These are phyloP conservation scores for Mycena capillaripes DNA, from an alignment of 768 basidiomycete genomes.

Conservation along the genomic window DNA sequence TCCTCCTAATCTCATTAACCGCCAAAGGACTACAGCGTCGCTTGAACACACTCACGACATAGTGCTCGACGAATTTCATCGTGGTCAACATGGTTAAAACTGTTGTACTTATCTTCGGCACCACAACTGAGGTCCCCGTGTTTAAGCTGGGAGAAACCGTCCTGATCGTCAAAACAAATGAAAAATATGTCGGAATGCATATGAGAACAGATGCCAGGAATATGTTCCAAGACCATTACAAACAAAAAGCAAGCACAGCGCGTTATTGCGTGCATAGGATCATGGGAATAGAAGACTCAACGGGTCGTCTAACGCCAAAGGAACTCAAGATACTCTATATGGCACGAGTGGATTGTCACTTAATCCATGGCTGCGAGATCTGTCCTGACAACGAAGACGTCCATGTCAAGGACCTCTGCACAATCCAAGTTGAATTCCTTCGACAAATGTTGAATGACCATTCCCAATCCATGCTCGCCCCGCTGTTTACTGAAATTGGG, in stretches of 20 bases:
- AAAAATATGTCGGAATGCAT: slow-evolving; percentile 36
- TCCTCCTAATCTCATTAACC: too few species aligned
- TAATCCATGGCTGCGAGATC: too few species aligned
- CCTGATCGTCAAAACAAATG: not conserved
- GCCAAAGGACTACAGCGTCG: too few species aligned
- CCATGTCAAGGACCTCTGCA: too few species aligned
- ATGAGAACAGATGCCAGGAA: slow-evolving; percentile 12
- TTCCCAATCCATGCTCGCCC: slow-evolving; percentile 22
- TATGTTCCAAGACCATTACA: too few species aligned
- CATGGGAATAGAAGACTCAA: slow-evolving; percentile 30
- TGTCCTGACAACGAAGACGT: too few species aligned
- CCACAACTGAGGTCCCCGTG: not conserved
- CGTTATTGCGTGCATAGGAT: slow-evolving; percentile 32
- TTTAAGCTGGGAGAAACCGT: slow-evolving; percentile 3
- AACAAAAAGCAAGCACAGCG: slow-evolving; percentile 34
- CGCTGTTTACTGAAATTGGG: slow-evolving; percentile 44
- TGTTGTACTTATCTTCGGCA: slow-evolving; percentile 35
- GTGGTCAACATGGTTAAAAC: too few species aligned
- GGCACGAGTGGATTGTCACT: too few species aligned
- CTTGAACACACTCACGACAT: too few species aligned
- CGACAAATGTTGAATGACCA: slow-evolving; percentile 40
- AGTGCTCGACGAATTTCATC: too few species aligned
- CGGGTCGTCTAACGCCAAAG: slow-evolving; percentile 35
- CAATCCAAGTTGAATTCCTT: slow-evolving; percentile 39
- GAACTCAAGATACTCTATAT: too few species aligned